phyloP scores from a whole-genome alignment of 2,329 filamentous ascomycete genomes.

The Onygenales sp. region DNA sequence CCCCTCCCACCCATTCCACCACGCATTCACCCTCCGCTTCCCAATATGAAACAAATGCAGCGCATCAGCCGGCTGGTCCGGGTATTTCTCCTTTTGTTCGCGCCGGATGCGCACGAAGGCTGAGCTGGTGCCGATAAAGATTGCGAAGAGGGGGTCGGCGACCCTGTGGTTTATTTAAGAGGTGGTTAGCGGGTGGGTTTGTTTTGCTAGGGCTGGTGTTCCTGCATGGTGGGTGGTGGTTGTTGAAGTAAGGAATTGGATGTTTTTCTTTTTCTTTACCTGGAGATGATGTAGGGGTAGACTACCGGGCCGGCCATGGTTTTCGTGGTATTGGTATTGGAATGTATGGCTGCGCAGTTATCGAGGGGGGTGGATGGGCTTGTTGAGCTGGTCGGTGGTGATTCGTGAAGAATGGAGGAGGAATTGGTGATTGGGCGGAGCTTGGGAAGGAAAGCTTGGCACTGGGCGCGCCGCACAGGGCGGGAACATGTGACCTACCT shows the following conservation, averaged over 20 bases:
- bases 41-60: slow-evolving; percentile 21
- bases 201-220: background rate
- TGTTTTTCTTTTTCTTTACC: slow-evolving; percentile 18
- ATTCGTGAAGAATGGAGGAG: no score
- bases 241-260: background rate
- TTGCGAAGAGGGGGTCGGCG: slow-evolving; percentile 46
- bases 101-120: slow-evolving; percentile 44
- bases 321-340: background rate
- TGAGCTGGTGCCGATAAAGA: slow-evolving; percentile 44
- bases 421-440: background rate
- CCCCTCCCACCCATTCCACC: slow-evolving; percentile 29
- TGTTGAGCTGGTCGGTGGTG: no score
- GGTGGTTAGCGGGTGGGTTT: background rate
- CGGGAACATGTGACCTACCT: no score
- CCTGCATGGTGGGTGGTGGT: background rate
- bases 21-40: slow-evolving; percentile 23
- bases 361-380: background rate
- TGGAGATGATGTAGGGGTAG: slow-evolving; percentile 32
- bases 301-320: slow-evolving; percentile 1
- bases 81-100: slow-evolving; percentile 42
- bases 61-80: slow-evolving; percentile 25
- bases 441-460: background rate
- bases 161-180: slow-evolving; percentile 23
- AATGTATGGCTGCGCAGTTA: slow-evolving; percentile 2
- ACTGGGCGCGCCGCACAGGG: background rate